Base-by-base conservation (phyloP, 2,329 filamentous ascomycete genomes). In the Podosphaera xanthii region DNA sequence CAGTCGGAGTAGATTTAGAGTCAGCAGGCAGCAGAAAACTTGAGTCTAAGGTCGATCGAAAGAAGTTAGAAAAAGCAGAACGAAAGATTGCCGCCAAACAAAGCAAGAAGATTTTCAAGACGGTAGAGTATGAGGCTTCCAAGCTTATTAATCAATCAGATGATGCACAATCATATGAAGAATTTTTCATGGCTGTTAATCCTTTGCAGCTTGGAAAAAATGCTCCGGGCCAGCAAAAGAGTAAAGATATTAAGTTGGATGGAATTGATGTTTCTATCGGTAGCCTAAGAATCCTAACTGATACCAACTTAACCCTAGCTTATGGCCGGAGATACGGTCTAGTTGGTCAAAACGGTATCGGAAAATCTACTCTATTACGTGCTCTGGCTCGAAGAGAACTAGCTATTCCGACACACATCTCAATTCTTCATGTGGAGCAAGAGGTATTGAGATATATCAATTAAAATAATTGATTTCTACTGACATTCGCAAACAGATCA, bases 151-250 rank as follows among this genome's bases (percentile, higher is more conserved):
- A 94, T 69, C 81, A 87, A 71, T 78, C 87, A 3, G 85, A 91
- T 67, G 80, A 84, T 67, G 76, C 90, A 10, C 84, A 95, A 76
- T 94, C 88, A 48, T 98, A 98, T 70, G 92, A 98, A 73, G 92
- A 98, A 71, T 97, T 98, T 74, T 98, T 94, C 79, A 97, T 98
- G 92, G 85, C 88, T 59, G 92, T 98, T 75, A 98, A 98, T 72
- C 92, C 92, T 62, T 79, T 98, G 63, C 91, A 97, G 70, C 68
- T 97, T 61, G 91, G 89, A 59, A 74, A 77, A 31, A 82, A 77
- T 64, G 71, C 79, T 60, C 72, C 83, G 61, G 78, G 83, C 38
- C 74, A 85, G 61, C 80, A 81, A 65, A 98, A 97, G 82, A 95
- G 90, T 72, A 98, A 98, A 77, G 92, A 98, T 70, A 90, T 98